Evolutionary conservation across 345 rosid species (phyloP).

Genomic region (Erysimum cheiranthoides): DNA sequence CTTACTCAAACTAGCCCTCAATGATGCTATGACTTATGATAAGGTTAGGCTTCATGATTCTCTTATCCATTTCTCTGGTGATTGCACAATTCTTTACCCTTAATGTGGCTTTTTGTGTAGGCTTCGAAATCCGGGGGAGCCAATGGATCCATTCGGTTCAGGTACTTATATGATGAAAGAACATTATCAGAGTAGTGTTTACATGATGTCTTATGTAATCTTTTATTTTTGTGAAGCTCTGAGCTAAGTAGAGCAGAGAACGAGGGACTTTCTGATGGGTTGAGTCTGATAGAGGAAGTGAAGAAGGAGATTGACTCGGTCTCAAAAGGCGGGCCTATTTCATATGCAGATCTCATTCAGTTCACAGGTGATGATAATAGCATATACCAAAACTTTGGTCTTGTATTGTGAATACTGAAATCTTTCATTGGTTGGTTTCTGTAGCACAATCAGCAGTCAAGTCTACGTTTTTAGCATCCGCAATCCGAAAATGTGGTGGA

Average conservation of each 20-base stretch:
- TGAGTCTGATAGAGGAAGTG: slow-evolving; percentile 61
- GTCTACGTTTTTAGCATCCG: slow-evolving; percentile 81
- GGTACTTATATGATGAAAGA: slow-evolving; percentile 50
- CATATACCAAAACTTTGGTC: slow-evolving; percentile 25
- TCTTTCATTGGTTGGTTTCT: slow-evolving; percentile 12
- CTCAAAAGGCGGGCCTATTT: slow-evolving; percentile 92
- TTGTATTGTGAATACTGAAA: slow-evolving; percentile 10
- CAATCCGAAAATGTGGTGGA: slow-evolving; percentile 92
- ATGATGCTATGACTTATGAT: slow-evolving; percentile 85
- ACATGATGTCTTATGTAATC: background rate
- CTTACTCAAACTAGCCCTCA: slow-evolving; percentile 72
- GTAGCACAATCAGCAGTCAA: slow-evolving; percentile 80
- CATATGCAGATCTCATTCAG: slow-evolving; percentile 86
- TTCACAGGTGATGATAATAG: slow-evolving; percentile 57
- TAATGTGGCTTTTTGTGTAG: slow-evolving; percentile 48
- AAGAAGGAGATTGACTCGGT: slow-evolving; percentile 81
- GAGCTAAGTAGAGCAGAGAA: slow-evolving; percentile 94
- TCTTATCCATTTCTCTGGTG: slow-evolving; percentile 24
- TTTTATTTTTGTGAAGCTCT: slow-evolving; percentile 67
- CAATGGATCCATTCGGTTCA: slow-evolving; percentile 88
- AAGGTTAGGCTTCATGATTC: slow-evolving; percentile 63
- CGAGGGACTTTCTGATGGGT: slow-evolving; percentile 70
- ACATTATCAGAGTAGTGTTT: background rate
- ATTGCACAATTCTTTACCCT: background rate
- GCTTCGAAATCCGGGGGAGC: slow-evolving; percentile 95